Evolutionary conservation across 306 rosid species (phyloP).

Genomic region (Glycine soja): DNA sequence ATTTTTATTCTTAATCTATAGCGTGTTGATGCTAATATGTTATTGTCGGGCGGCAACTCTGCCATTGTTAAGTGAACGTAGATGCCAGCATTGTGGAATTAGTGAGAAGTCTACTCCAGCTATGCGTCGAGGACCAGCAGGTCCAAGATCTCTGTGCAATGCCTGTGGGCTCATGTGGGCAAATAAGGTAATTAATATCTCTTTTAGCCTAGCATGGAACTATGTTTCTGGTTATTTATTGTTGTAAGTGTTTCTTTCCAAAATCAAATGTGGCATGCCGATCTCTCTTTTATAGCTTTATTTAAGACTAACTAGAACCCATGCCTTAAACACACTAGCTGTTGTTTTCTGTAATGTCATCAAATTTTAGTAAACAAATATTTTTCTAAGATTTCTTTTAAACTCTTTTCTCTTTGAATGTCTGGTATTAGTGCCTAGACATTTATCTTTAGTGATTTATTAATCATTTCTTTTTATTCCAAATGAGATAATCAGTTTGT

Average conservation of each 20-base stretch:
- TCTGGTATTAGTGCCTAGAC: background rate
- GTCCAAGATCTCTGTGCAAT: conserved; percentile 69
- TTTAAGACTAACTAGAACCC: conserved; percentile 30
- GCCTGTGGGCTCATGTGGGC: conserved; percentile 76
- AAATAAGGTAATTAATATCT: conserved; percentile 47
- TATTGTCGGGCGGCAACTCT: conserved; percentile 39
- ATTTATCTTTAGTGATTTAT: too few species aligned
- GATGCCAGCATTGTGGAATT: conserved; percentile 68
- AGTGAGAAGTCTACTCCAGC: conserved; percentile 70
- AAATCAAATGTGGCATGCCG: background rate
- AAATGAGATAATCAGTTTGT: background rate
- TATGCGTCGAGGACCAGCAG: conserved; percentile 72
- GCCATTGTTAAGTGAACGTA: conserved; percentile 53
- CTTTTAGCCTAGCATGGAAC: conserved; percentile 6
- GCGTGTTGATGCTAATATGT: conserved; percentile 2
- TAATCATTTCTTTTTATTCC: too few species aligned
- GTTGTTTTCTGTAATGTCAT: background rate
- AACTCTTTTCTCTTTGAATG: background rate
- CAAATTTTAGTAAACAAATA: background rate
- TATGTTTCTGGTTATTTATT: conserved; percentile 12
- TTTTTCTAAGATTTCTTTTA: background rate
- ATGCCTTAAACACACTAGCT: background rate
- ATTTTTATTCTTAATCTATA: conserved; percentile 1
- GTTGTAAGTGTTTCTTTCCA: conserved; percentile 25
- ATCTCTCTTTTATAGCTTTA: conserved; percentile 26